Conservation (phyloP, 345 rosid species). For the Eucalyptus globulus region DNA sequence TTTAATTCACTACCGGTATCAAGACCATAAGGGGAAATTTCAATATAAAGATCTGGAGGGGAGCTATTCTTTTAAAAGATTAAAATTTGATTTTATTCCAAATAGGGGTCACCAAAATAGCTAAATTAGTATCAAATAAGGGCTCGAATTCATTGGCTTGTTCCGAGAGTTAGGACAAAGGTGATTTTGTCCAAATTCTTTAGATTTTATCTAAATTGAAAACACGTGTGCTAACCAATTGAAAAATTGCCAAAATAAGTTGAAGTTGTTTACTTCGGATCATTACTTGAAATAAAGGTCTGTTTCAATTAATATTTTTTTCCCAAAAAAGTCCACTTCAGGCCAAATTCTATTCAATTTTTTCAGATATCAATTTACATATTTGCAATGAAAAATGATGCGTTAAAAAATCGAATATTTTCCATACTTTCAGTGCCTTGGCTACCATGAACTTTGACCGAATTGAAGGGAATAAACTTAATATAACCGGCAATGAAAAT, state of each 20-base stretch:
- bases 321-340: fast-evolving
- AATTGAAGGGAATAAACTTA: background rate
- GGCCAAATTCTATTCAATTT: background rate
- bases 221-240: fast-evolving
- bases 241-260: background rate
- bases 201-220: background rate
- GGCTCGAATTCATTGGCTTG: background rate
- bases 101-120: fast-evolving
- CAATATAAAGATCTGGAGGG: background rate
- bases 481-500: too few species aligned
- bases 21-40: background rate
- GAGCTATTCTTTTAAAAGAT: background rate
- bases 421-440: background rate
- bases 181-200: background rate
- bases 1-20: background rate
- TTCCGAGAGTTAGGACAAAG: fast-evolving
- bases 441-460: background rate
- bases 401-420: background rate
- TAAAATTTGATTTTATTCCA: too few species aligned
- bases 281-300: background rate
- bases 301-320: too few species aligned
- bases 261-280: too few species aligned
- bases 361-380: background rate
- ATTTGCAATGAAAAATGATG: background rate
- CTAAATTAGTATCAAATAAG: background rate